Base-by-base conservation (phyloP, 164 flowering plant genomes). In the Houttuynia cordata region DNA sequence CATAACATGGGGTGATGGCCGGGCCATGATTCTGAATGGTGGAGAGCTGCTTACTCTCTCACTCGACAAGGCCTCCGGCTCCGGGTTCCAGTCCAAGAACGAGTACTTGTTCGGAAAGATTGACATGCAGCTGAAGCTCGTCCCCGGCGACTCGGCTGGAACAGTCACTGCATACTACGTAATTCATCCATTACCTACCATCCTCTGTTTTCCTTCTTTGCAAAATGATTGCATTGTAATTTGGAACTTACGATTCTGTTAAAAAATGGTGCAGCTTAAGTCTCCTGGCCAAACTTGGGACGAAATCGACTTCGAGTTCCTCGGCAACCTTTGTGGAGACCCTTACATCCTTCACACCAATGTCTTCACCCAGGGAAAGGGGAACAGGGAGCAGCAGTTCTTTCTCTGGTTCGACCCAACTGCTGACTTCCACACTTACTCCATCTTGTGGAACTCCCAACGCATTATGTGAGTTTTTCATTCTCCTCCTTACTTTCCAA, bases 361-460 rank as follows among this genome's bases (percentile, higher is more conserved):
- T 21, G 47, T 59, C 24, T 59, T 34, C 51, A 12, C 62, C 8
- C 62, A 59, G n/a, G 62, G 62, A 23, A 59, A 45, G 20, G 62
- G 62, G 22, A 59, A 45, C 62, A 59, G 51, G 47, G 62, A 59
- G 51, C 42, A 34, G 52, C 62, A 59, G 51, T 59, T 59, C 51
- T 45, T 40, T 23, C 52, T 59, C 22, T 59, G 62, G 62, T 59
- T 59, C 62, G 62, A 59, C 25, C 62, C 62, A 15, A 59, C 62
- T 24, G 3, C 22, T n/a, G 50, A 40, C 15, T 59, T 34, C 47
- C 62, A 59, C 62, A 59, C 62, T 10, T 59, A 59, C 51, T 59
- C 62, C 62, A 59, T 59, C 50, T 20, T 59, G 24, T 59, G 62
- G 62, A 59, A 59, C 51, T 51, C 62, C 37, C 37, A 30, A 30